Evolutionary conservation across 768 basidiomycete species (phyloP).

Genomic region (Suillus ampliporus): DNA sequence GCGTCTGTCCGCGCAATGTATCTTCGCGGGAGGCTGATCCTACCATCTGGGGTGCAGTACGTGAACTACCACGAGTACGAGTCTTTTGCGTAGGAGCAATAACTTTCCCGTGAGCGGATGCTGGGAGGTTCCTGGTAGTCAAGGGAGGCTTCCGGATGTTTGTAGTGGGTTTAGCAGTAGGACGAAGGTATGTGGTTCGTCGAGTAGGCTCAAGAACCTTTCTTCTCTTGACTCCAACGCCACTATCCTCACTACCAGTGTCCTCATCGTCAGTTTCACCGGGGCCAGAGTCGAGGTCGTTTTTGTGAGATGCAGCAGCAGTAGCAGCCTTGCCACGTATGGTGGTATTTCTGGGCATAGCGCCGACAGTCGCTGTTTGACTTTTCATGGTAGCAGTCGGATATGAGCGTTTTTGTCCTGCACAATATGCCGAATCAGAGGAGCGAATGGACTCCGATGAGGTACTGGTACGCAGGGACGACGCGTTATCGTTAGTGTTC

Average conservation of each 20-base stretch:
- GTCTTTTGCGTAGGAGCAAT: conserved; percentile 14
- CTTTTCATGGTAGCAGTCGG: conserved; percentile 14
- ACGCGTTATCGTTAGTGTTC: conserved; percentile 45
- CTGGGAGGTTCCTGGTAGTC: conserved; percentile 15
- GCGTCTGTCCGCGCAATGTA: not conserved
- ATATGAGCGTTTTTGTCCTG: conserved; percentile 49
- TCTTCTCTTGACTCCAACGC: conserved; percentile 29
- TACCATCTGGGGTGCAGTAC: not conserved
- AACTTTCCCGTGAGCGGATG: conserved; percentile 16
- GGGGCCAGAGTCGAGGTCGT: conserved; percentile 25
- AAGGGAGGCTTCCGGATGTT: conserved; percentile 20
- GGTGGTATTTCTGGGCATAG: conserved; percentile 30
- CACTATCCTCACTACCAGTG: conserved; percentile 15
- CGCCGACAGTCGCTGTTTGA: not conserved
- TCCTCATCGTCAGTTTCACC: conserved; percentile 26
- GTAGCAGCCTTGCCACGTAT: conserved; percentile 28
- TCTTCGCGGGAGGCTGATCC: not conserved
- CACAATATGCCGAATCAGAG: conserved; percentile 39
- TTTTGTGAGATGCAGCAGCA: conserved; percentile 11
- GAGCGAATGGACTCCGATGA: conserved; percentile 51
- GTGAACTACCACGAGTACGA: conserved; percentile 14
- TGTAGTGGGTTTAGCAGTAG: conserved; percentile 19
- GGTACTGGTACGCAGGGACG: conserved; percentile 43
- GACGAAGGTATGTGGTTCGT: conserved; percentile 34
- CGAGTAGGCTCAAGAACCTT: conserved; percentile 30